Evolutionary conservation across 2,329 filamentous ascomycete genomes (phyloP).

Genomic region (Lasiodiplodia citricola): DNA sequence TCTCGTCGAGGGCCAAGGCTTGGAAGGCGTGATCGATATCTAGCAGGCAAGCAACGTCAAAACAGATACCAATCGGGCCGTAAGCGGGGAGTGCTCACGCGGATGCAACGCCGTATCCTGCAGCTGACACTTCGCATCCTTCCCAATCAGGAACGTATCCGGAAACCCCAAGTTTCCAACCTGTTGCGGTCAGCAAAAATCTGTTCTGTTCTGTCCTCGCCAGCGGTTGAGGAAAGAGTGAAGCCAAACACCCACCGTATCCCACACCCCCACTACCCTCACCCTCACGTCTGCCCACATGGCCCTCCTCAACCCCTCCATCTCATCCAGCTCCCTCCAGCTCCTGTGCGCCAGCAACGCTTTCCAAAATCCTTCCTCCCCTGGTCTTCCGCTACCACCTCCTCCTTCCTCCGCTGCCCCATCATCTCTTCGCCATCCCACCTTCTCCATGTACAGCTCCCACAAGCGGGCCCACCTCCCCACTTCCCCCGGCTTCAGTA

Average conservation of each 20-base stretch:
- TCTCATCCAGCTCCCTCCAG: constrained; percentile 2
- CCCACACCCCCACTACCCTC: constrained; percentile 55
- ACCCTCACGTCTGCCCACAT: constrained; percentile 34
- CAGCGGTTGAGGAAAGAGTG: background rate
- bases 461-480: constrained; percentile 50
- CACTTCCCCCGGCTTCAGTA: constrained; percentile 53
- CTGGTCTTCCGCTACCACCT: background rate
- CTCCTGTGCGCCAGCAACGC: background rate
- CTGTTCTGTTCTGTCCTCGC: background rate
- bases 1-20: constrained; percentile 61
- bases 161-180: background rate
- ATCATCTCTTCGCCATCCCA: background rate
- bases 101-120: constrained; percentile 17
- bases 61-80: no score
- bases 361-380: background rate
- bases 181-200: background rate
- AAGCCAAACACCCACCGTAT: constrained; percentile 40
- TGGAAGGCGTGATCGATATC: constrained; percentile 61
- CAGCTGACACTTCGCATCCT: constrained; percentile 9
- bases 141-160: constrained; percentile 17
- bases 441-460: background rate
- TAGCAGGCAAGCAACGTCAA: background rate
- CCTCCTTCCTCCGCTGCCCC: background rate
- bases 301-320: constrained; percentile 8
- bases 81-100: background rate